A percentile compares a stretch with the other conserved stretches of the same genome.
These are phyloP conservation scores for Geotrichum ghanense DNA, from an alignment of 805 yeast genomes.

Conservation along the genomic window DNA sequence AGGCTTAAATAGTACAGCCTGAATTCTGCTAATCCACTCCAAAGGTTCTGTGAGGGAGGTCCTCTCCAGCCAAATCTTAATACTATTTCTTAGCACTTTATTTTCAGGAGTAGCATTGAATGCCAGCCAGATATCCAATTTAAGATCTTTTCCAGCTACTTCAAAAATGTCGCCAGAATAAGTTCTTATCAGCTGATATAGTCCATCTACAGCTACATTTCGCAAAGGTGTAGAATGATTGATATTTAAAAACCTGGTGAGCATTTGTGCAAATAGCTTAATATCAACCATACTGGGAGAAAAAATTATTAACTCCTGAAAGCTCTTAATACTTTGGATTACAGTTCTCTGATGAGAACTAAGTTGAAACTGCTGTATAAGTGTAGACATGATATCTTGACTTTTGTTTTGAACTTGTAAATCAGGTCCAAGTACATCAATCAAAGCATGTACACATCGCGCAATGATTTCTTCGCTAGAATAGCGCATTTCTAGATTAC, in stretches of 20 bases:
- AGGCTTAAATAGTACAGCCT: conserved; percentile 32
- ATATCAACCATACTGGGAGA: conserved; percentile 29
- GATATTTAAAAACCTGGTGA: conserved; percentile 13
- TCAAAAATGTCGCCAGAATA: conserved; percentile 37
- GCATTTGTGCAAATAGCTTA: conserved; percentile 18
- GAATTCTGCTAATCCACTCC: conserved; percentile 49
- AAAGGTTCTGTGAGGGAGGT: conserved; percentile 30
- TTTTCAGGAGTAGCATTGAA: conserved; percentile 37
- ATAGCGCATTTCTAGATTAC: conserved; percentile 37
- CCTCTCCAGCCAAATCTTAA: conserved; percentile 51
- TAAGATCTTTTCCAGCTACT: conserved; percentile 31
- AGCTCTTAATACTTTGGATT: conserved; percentile 25
- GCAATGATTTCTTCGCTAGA: conserved; percentile 36
- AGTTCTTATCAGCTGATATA: conserved; percentile 46
- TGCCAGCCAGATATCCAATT: conserved; percentile 50
- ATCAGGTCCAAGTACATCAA: conserved; percentile 50
- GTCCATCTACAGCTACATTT: conserved; percentile 40
- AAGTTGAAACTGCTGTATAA: conserved; percentile 26
- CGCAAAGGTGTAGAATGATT: conserved; percentile 14
- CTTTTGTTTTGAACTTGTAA: conserved; percentile 19
- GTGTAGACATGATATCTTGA: conserved; percentile 17
- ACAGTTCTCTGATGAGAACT: conserved; percentile 24
- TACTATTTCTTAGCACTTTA: conserved; percentile 32
- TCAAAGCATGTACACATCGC: conserved; percentile 33
- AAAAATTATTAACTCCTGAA: conserved; percentile 38